Evolutionary conservation across 2,329 filamentous ascomycete genomes (phyloP), one percentile per base, ranked within the genome.

Genomic region (Shiraia sp.): DNA sequence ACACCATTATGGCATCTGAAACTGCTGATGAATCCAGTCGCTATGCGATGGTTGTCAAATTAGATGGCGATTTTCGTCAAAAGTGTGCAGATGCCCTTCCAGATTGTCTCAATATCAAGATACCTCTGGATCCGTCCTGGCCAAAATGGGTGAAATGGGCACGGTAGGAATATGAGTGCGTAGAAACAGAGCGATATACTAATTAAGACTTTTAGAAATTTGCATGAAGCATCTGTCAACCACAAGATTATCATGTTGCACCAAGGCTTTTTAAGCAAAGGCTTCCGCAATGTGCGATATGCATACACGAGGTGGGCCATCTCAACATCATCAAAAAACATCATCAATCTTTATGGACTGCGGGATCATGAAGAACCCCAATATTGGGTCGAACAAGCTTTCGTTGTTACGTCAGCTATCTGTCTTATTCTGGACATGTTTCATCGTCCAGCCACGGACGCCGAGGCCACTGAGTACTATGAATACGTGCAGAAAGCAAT

Each of bases 201-300:
- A 12, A 32, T 15, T 17, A 2, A 15, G 23, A 30, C 12, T 9
- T 10, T 22, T 37, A 25, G 38, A 39, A 61, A 65, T 29, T 56
- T 69, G 19, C 53, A 72, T 12, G 65, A 69, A 7, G 67, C 72
- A 12, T 72, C 69, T 19, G 56, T 61, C 8, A 64, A 66, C 7
- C 72, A 75, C 27, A 75, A 75, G 42, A 66, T 73, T n/a, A 74
- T 75, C 45, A 74, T 74, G 72, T 65, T 73, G 4, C 70, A 73
- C 37, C 65, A 73, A 30, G 69, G 65, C 27, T 75, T 74, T 38
- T 50, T 75, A 2, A 69, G 69, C 27, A 55, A 63, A 28, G 73
- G 71, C 34, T 74, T 75, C 47, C 70, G 66, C 3, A 70, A 72
- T 28, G 60, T 59, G 1, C 64, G 68, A n/a, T 75, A 72, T 38